Base-by-base conservation (phyloP, 805 yeast genomes). In the Ogataea haglerorum region DNA sequence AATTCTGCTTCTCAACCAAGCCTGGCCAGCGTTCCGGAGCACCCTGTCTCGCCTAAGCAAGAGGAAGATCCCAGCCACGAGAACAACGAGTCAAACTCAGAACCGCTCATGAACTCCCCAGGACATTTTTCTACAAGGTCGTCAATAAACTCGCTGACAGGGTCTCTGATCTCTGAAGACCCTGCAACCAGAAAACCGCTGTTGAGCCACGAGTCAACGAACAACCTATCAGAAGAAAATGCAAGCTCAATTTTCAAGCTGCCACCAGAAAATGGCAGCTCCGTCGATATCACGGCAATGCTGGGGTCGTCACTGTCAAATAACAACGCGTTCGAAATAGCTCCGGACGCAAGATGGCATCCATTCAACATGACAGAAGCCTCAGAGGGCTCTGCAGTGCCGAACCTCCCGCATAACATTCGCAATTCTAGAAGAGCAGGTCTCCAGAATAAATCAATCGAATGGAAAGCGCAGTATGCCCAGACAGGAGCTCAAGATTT, bases 201-300 rank as follows among this genome's bases (percentile, higher is more conserved):
- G 6, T 25, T 53, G 22, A 38, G 49, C 7, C 44, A 40, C 6
- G 54, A 48, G 10, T 47, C 55, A 3, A 42, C 50, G 19, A 37
- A 40, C 30, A 47, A 44, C 22, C 22, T 42, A 3, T n/a, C 34
- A n/a, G 46, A 35, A 9, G 42, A 34, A 14, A 34, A 16, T 21
- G 38, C 38, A 3, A 44, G 34, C 30, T 30, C 29, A 6, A 15
- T 21, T 5, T 29, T 30, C 22, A 32, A 41, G 23, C 30, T 36
- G 19, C 39, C 35, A 67, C 64, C 31, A 53, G 60, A 15, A 38
- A 48, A 43, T 17, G 45, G 43, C 23, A 48, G 45, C 13, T 53
- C 58, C 1, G 46, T 53, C 9, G 58, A 53, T 30, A 53, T 53
- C 15, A 47, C 58, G 3, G 42, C 52, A 9, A 47, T 53, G 53